A percentile compares a stretch with the other conserved stretches of the same genome.
Conservation (phyloP, 208 protist genomes). For the Novymonas esmeraldas region DNA sequence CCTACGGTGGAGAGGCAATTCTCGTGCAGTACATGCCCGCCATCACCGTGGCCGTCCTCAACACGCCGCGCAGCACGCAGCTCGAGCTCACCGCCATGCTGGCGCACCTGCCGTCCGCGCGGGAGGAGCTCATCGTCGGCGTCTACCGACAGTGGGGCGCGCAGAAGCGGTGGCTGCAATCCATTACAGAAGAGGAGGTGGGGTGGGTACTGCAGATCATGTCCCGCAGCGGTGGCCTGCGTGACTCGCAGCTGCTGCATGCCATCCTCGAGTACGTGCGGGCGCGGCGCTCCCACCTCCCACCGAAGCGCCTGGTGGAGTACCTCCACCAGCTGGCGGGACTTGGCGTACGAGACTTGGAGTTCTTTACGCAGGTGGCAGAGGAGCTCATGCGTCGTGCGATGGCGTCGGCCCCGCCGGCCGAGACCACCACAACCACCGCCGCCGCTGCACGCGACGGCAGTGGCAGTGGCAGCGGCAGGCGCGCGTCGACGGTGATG, state of each 20-base stretch:
- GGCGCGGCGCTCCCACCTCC: conserved; percentile 42
- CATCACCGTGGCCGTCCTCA: conserved; percentile 57
- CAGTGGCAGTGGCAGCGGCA: too few relatives aligned
- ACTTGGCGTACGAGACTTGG: conserved; percentile 74
- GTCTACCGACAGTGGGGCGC: conserved; percentile 57
- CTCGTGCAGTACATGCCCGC: conserved; percentile 71
- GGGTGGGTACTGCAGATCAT: conserved; percentile 56
- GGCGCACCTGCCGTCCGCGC: conserved; percentile 46
- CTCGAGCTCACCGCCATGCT: conserved; percentile 62
- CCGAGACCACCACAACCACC: too few relatives aligned
- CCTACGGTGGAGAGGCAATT: conserved; percentile 59
- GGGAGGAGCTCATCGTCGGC: conserved; percentile 48
- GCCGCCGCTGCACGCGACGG: too few relatives aligned
- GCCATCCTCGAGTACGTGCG: conserved; percentile 68
- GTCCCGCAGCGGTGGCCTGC: conserved; percentile 36
- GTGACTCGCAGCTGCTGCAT: conserved; percentile 47
- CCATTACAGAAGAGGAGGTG: conserved; percentile 53
- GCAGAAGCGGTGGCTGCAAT: conserved; percentile 48
- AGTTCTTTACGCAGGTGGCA: conserved; percentile 68
- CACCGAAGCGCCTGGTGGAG: conserved; percentile 49
- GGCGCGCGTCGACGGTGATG: conserved; percentile 2
- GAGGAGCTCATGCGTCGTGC: conserved; percentile 60
- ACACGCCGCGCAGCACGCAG: conserved; percentile 56
- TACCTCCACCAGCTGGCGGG: conserved; percentile 59
- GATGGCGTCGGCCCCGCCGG: conserved; percentile 6